Percentiles rank a stretch among this genome's conserved stretches.
Evolutionary conservation across 2,329 filamentous ascomycete species (phyloP).

Genomic region (Nigrospora osmanthi): DNA sequence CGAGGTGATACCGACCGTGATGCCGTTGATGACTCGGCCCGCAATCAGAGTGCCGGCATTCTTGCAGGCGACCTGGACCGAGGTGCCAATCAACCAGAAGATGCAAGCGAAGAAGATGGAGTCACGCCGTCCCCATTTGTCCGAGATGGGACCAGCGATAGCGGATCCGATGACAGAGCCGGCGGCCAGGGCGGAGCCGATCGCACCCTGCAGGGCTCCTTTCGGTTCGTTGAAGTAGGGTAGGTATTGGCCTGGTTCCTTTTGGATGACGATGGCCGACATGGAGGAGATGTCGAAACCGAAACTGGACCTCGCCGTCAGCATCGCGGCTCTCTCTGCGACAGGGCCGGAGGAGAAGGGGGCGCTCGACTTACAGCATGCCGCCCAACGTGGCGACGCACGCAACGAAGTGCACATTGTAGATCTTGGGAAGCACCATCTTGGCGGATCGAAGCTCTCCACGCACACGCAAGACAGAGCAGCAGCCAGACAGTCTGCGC

Average conservation of each 20-base stretch:
- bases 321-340: neutral
- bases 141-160: constrained; percentile 39
- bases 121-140: constrained; percentile 37
- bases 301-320: constrained; percentile 19
- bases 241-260: constrained; percentile 35
- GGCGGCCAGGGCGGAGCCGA: constrained; percentile 42
- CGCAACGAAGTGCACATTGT: constrained; percentile 46
- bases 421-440: constrained; percentile 36
- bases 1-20: constrained; percentile 59
- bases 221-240: constrained; percentile 41
- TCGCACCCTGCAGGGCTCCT: constrained; percentile 40
- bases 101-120: constrained; percentile 35
- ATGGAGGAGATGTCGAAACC: constrained; percentile 52
- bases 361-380: constrained; percentile 27
- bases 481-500: neutral
- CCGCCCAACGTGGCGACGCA: constrained; percentile 43
- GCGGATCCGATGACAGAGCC: constrained; percentile 43
- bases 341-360: neutral
- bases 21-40: constrained; percentile 53
- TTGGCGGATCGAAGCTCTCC: neutral
- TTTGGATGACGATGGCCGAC: constrained; percentile 42
- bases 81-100: constrained; percentile 49
- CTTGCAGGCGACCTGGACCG: constrained; percentile 50
- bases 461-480: neutral
- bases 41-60: constrained; percentile 47